Conservation (phyloP, 2,329 filamentous ascomycete species). For the Mycosphaerelloides madeirae region DNA sequence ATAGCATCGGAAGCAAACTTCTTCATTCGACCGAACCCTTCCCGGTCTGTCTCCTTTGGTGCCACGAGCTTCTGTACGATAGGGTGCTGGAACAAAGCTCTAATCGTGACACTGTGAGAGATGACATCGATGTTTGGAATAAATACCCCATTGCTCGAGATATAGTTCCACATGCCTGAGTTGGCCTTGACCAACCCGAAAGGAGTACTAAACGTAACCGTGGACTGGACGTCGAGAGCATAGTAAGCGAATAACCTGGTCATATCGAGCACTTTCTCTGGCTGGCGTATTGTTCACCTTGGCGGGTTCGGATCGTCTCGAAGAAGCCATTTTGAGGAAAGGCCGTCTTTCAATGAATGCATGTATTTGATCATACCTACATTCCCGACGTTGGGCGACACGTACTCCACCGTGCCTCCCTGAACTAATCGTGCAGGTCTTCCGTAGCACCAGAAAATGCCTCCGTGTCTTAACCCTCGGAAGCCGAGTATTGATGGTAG, state of each 20-base stretch:
- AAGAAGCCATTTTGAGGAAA: too few relatives aligned
- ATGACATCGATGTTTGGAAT: conserved; percentile 4
- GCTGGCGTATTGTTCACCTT: conserved; percentile 5
- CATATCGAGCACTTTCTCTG: conserved; percentile 6
- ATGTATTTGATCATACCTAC: too few relatives aligned
- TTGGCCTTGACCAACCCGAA: conserved; percentile 7
- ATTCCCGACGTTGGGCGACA: too few relatives aligned
- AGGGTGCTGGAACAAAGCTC: neutral
- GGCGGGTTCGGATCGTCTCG: too few relatives aligned
- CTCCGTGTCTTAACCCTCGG: too few relatives aligned
- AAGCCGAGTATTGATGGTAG: too few relatives aligned
- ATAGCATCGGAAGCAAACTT: neutral
- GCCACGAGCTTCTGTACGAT: neutral
- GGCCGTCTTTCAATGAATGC: too few relatives aligned
- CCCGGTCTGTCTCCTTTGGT: neutral
- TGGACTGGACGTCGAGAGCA: conserved; percentile 7
- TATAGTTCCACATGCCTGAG: conserved; percentile 4
- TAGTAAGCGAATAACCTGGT: conserved; percentile 6
- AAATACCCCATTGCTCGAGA: conserved; percentile 8
- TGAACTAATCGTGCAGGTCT: too few relatives aligned
- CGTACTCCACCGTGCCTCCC: too few relatives aligned
- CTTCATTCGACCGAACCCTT: conserved; percentile 1
- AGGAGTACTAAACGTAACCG: conserved; percentile 5
- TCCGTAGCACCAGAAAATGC: too few relatives aligned
- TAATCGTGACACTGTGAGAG: neutral